phyloP scores from a whole-genome alignment of 257 asterid species.

The Leonotis leonurus region DNA sequence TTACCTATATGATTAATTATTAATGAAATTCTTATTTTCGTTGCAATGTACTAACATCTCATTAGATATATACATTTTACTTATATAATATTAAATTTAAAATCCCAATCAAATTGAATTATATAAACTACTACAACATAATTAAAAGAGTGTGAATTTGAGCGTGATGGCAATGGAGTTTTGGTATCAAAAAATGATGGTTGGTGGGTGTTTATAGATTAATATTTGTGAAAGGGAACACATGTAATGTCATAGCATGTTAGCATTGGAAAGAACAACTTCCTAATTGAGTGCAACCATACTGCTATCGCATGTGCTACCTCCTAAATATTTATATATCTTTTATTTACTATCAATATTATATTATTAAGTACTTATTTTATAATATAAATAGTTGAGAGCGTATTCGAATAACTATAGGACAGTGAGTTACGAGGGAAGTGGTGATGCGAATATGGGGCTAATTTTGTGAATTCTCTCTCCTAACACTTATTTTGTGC shows the following conservation, averaged over 20 bases:
- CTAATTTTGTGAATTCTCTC: not conserved
- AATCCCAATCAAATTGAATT: not conserved
- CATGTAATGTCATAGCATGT: constrained; percentile 23
- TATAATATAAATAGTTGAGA: not conserved
- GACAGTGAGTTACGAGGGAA: not conserved
- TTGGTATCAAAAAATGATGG: too few species aligned
- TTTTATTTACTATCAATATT: too few species aligned
- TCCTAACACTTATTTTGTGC: too few species aligned
- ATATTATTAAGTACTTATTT: too few species aligned
- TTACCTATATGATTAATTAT: not conserved
- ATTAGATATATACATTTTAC: not conserved
- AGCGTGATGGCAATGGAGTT: too few species aligned
- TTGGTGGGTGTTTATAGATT: too few species aligned
- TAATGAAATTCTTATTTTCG: not conserved
- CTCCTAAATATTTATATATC: not conserved
- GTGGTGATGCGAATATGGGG: not conserved
- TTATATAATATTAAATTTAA: not conserved
- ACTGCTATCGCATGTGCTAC: constrained; percentile 25
- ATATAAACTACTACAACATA: too few species aligned
- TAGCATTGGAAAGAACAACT: constrained; percentile 9
- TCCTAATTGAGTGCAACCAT: constrained; percentile 17
- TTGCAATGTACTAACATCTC: not conserved
- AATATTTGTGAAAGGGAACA: constrained; percentile 11
- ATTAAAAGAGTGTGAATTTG: not conserved
- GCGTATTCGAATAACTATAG: not conserved